Conservation (phyloP, 176 grass and related monocot genomes). For the Poa pratensis region DNA sequence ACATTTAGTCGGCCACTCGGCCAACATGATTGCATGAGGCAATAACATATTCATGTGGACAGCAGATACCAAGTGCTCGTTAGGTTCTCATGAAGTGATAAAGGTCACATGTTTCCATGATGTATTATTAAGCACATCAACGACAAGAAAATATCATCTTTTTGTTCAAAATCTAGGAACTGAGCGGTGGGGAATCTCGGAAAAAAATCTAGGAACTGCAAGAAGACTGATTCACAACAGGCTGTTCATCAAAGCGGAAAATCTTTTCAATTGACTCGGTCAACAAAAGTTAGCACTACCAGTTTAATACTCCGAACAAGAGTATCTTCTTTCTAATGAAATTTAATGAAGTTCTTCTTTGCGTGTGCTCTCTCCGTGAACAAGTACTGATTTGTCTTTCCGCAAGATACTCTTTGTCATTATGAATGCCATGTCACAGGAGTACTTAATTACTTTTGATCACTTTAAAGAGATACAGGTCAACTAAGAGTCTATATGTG, state of each 20-base stretch:
- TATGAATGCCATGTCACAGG: not conserved
- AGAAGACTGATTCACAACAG: not conserved
- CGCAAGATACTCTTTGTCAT: not conserved
- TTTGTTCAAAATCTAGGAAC: not conserved
- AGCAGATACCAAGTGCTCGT: constrained; percentile 13
- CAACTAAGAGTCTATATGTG: not conserved
- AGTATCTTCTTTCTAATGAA: not conserved
- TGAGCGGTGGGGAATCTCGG: no score
- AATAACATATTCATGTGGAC: constrained; percentile 32
- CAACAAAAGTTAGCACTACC: not conserved
- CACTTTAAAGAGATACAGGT: not conserved
- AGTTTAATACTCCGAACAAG: not conserved
- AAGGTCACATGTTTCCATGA: not conserved
- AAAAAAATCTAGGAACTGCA: not conserved
- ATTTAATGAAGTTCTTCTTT: not conserved
- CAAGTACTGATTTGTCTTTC: not conserved
- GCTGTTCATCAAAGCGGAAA: not conserved
- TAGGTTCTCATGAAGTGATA: constrained; percentile 25
- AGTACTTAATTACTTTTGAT: constrained; percentile 3
- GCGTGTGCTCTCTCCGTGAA: not conserved
- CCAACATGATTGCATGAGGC: constrained; percentile 9
- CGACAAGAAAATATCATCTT: not conserved
- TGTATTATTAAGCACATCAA: constrained; percentile 1
- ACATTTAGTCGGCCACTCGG: not conserved
- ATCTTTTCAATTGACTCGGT: not conserved